Evolutionary conservation across 495 filamentous ascomycete species (phyloP), one percentile per base, ranked within the genome.

Genomic region (Trichoderma parareesei): DNA sequence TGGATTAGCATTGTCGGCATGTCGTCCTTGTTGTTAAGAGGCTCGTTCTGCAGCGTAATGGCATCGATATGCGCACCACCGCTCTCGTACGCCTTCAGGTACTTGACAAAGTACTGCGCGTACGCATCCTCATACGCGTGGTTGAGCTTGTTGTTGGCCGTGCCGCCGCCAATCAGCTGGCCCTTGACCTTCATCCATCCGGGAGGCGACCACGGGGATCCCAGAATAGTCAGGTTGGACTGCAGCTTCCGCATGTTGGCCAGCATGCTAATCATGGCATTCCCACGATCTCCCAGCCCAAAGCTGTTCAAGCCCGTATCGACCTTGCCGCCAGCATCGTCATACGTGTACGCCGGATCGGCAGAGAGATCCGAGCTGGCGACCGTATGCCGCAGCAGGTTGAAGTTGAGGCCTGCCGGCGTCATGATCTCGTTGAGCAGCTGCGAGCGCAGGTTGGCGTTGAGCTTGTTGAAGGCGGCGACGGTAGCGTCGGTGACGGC

Each of bases 31-130:
- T 73, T 81, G 69, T 84, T 82, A 38, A 85, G 69, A 2, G 83
- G 83, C 69, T 85, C 82, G 65, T 86, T 86, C 67, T 84, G 81
- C 53, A 85, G 77, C n/a, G 79, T 83, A 66, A 86, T 79, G 13
- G 81, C 83, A 61, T 85, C 79, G 59, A 86, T 72, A 8, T 66
- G 71, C 5, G 75, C 79, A 0, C 82, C 83, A 5, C 72, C 68
- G 6, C 66, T 65, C 38, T 71, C 65, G 65, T 75, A 86, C 2
- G 82, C 78, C 62, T 85, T 75, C 43, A 86, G 76, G 67, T 85
- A 86, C 69, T 81, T 81, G 41, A 81, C 77, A 64, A 84, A 86
- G 70, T 85, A 85, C 64, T 84, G 71, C 0, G 79, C 80, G 64
- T 78, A 83, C n/a, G 73, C 69, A 42, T 69, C 71, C 38, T 76